Conservation (phyloP, 2,329 filamentous ascomycete genomes). For the Chaetomium globosum region DNA sequence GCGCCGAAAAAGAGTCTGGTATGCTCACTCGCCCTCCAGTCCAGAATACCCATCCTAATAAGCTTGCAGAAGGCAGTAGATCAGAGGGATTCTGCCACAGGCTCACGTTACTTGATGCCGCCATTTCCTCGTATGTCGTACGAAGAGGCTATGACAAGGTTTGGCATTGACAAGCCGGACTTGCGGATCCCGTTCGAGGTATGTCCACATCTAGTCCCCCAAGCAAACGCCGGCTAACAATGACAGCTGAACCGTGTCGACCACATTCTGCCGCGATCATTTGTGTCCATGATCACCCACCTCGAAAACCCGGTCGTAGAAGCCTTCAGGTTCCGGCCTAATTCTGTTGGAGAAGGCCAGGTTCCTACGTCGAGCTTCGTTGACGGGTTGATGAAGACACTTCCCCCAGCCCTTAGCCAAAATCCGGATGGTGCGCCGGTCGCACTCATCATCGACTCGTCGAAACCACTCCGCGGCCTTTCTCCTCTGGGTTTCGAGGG, state of each 20-base stretch:
- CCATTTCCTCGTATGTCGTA: constrained; percentile 69
- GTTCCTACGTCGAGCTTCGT: constrained; percentile 53
- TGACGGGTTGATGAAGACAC: constrained; percentile 68
- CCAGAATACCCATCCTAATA: background rate
- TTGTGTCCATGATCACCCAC: constrained; percentile 74
- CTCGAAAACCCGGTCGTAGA: constrained; percentile 72
- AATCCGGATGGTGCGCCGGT: constrained; percentile 80
- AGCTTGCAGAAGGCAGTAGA: constrained; percentile 9
- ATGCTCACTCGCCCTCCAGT: background rate
- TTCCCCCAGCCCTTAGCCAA: constrained; percentile 60
- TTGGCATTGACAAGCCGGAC: constrained; percentile 93
- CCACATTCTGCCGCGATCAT: constrained; percentile 62
- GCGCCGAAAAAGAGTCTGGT: constrained; percentile 30
- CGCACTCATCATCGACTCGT: constrained; percentile 73
- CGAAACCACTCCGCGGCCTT: constrained; percentile 74
- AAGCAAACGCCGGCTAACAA: constrained; percentile 20
- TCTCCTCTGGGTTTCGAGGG: constrained; percentile 76
- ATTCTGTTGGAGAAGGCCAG: constrained; percentile 30
- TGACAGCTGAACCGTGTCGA: constrained; percentile 67
- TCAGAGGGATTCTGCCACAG: background rate
- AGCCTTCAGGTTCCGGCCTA: constrained; percentile 67
- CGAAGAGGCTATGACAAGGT: constrained; percentile 72
- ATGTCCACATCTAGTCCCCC: constrained; percentile 28
- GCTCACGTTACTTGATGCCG: constrained; percentile 26
- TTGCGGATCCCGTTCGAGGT: constrained; percentile 71